These are phyloP conservation scores for Canna indica DNA, from an alignment of 176 grass and related monocot genomes.

Conservation along the genomic window DNA sequence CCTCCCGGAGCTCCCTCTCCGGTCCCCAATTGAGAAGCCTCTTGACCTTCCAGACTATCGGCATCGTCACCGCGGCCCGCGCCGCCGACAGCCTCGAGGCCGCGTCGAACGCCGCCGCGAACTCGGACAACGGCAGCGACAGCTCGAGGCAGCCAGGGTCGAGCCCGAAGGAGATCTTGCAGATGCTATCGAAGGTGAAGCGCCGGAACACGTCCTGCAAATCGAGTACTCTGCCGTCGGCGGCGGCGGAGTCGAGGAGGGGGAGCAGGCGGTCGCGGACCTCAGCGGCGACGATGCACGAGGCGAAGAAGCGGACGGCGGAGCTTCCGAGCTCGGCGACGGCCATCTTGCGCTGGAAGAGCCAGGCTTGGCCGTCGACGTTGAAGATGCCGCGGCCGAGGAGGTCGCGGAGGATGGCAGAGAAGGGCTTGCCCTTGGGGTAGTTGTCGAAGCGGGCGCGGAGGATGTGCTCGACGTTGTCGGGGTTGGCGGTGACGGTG, in stretches of 20 bases:
- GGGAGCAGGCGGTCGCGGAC: constrained; percentile 4
- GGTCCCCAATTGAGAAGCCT: not conserved
- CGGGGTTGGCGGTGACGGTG: constrained; percentile 16
- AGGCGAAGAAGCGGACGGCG: not conserved
- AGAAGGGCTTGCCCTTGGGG: constrained; percentile 1
- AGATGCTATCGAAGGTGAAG: constrained; percentile 1
- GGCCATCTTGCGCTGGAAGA: constrained; percentile 1
- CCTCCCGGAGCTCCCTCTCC: not conserved
- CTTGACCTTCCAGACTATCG: not conserved
- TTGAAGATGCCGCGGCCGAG: constrained; percentile 8
- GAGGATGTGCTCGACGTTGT: constrained; percentile 12
- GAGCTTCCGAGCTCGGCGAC: not conserved
- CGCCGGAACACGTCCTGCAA: not conserved
- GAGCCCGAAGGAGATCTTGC: constrained; percentile 8
- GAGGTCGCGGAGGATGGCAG: not conserved
- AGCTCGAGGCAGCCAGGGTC: not conserved
- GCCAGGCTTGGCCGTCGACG: not conserved
- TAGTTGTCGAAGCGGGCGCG: not conserved
- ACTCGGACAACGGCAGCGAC: not conserved
- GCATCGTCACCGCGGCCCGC: not conserved
- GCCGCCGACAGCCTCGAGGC: not conserved
- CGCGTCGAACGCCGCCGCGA: not conserved
- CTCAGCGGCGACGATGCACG: not conserved
- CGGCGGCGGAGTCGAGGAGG: not conserved
- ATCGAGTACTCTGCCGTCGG: not conserved